Evolutionary conservation across 2,329 filamentous ascomycete species (phyloP).

Genomic region (Raffaelea albimanens): DNA sequence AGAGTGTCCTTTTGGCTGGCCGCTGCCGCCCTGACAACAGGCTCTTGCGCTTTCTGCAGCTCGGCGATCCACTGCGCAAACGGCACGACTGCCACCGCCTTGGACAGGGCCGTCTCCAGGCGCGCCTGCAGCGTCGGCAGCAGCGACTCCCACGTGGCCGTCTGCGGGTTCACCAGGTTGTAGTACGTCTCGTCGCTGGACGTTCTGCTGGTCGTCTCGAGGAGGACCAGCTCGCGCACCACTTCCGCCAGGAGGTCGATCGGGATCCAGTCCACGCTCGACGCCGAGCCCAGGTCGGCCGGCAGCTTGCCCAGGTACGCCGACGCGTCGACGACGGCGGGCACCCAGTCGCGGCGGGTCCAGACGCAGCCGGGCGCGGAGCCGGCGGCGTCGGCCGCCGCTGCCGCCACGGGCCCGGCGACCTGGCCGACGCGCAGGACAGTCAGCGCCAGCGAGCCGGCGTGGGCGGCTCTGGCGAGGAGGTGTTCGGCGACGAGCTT

Average conservation of each 20-base stretch:
- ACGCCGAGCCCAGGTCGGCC: background rate
- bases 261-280: background rate
- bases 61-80: background rate
- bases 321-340: background rate
- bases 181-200: background rate
- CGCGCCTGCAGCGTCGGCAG: background rate
- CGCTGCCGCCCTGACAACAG: background rate
- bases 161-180: background rate
- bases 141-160: background rate
- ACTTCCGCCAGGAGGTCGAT: background rate
- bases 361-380: background rate
- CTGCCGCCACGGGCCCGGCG: slow-evolving; percentile 37
- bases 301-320: background rate
- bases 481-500: background rate
- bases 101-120: background rate
- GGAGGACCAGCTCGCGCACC: background rate
- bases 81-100: background rate
- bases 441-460: background rate
- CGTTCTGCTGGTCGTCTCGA: background rate
- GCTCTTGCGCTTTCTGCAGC: background rate
- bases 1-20: too few species aligned
- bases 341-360: background rate
- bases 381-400: background rate
- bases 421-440: slow-evolving; percentile 47
- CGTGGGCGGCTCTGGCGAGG: background rate